phyloP scores from a whole-genome alignment of 805 yeast genomes.

The Wickerhamomyces ciferrii region DNA sequence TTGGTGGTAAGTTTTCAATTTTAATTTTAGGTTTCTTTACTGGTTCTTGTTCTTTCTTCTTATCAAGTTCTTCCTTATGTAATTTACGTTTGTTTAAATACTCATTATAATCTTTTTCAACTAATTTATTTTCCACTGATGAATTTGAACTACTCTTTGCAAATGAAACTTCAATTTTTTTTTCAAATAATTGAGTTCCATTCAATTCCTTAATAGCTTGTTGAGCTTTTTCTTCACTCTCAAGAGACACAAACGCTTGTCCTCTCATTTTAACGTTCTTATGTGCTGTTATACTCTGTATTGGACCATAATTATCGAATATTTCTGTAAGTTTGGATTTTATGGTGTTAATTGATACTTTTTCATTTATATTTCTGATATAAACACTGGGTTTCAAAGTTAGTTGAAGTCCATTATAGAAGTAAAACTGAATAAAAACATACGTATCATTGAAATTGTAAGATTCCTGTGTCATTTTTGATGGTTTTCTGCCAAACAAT shows the following conservation, averaged over 20 bases:
- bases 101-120: constrained; percentile 7
- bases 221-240: constrained; percentile 33
- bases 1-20: constrained; percentile 48
- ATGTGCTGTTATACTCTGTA: constrained; percentile 49
- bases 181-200: constrained; percentile 15
- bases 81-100: constrained; percentile 14
- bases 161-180: constrained; percentile 14
- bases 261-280: constrained; percentile 67
- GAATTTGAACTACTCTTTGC: constrained; percentile 23
- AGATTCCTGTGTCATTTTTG: not conserved
- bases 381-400: constrained; percentile 31
- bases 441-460: constrained; percentile 20
- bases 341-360: constrained; percentile 47
- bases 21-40: constrained; percentile 12
- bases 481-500: too few relatives aligned
- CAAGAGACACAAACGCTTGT: constrained; percentile 73
- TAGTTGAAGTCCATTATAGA: not conserved
- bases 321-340: constrained; percentile 34
- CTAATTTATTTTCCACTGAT: constrained; percentile 11
- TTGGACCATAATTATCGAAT: constrained; percentile 41
- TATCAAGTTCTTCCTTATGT: constrained; percentile 13
- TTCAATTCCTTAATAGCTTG: constrained; percentile 17
- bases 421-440: not conserved
- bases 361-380: constrained; percentile 69
- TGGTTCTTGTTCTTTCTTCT: constrained; percentile 9